phyloP scores from a whole-genome alignment of 2,329 filamentous ascomycete genomes.

The Aspergillus viridinutans region DNA sequence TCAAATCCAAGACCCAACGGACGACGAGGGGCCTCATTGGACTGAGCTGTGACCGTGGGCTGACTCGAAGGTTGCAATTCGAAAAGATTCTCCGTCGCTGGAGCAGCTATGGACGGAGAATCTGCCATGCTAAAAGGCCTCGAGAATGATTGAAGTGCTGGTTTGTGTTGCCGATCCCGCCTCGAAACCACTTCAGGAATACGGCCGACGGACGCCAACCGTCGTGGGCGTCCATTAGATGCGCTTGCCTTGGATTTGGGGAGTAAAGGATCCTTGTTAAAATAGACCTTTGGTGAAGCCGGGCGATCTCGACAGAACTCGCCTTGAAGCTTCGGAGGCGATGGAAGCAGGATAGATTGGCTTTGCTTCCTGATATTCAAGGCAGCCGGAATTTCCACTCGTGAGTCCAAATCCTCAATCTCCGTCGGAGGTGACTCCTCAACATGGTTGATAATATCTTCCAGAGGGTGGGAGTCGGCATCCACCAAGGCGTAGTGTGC shows the following conservation, averaged over 20 bases:
- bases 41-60: constrained; percentile 18
- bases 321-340: constrained; percentile 36
- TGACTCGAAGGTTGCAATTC: constrained; percentile 21
- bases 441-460: constrained; percentile 35
- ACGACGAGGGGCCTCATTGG: constrained; percentile 20
- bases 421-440: constrained; percentile 40
- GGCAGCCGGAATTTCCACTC: constrained; percentile 23
- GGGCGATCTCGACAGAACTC: constrained; percentile 27
- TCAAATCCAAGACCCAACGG: constrained; percentile 23
- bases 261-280: constrained; percentile 25
- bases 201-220: constrained; percentile 75
- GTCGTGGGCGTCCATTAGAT: constrained; percentile 50
- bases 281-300: constrained; percentile 35
- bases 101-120: constrained; percentile 38
- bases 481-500: constrained; percentile 59
- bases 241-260: constrained; percentile 12
- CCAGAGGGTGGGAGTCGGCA: constrained; percentile 37
- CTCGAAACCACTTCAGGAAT: constrained; percentile 78
- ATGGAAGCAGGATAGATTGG: constrained; percentile 40
- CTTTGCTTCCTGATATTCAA: constrained; percentile 31
- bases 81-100: constrained; percentile 19
- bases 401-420: constrained; percentile 21
- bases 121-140: constrained; percentile 63
- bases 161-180: constrained; percentile 57
- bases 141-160: constrained; percentile 77